Percentiles rank a stretch among this genome's conserved stretches.
Evolutionary conservation across 371 early-diverging fungal species (phyloP).

Genomic region (Lichtheimia ramosa): DNA sequence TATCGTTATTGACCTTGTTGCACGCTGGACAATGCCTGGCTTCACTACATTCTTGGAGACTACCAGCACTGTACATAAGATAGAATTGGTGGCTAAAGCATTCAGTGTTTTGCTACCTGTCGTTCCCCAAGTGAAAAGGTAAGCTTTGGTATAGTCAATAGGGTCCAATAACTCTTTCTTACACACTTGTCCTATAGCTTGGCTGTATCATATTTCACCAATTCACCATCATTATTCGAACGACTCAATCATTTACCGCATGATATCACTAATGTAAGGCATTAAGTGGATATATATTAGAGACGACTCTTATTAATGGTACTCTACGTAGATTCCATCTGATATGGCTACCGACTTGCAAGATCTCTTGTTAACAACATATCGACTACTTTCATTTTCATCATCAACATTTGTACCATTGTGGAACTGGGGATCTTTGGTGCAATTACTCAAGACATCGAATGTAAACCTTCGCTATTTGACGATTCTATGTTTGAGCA

Average conservation of each 20-base stretch:
- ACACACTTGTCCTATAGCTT: slow-evolving; percentile 35
- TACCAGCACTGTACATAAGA: slow-evolving; percentile 39
- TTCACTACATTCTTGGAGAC: slow-evolving; percentile 45
- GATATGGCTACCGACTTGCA: slow-evolving; percentile 30
- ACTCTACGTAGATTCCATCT: not conserved
- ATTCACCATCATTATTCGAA: slow-evolving; percentile 55
- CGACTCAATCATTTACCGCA: slow-evolving; percentile 42
- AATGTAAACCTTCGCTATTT: slow-evolving; percentile 52
- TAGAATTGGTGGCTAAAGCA: slow-evolving; percentile 59
- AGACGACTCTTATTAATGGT: not conserved
- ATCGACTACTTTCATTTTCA: slow-evolving; percentile 60
- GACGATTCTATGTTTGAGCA: slow-evolving; percentile 53
- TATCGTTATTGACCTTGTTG: slow-evolving; percentile 78
- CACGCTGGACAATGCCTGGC: slow-evolving; percentile 71
- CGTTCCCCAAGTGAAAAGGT: slow-evolving; percentile 77
- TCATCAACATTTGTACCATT: slow-evolving; percentile 55
- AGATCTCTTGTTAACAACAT: slow-evolving; percentile 58
- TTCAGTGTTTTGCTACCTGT: slow-evolving; percentile 67
- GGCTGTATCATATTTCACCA: slow-evolving; percentile 59
- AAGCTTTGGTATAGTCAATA: no score
- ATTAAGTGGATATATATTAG: not conserved
- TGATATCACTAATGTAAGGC: slow-evolving; percentile 7
- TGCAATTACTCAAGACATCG: slow-evolving; percentile 48
- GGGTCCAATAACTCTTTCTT: no score
- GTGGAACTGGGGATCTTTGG: slow-evolving; percentile 70